Percentiles rank a stretch among this genome's conserved stretches.
Conservation (phyloP, 345 rosid genomes). For the Tarenaya hassleriana region DNA sequence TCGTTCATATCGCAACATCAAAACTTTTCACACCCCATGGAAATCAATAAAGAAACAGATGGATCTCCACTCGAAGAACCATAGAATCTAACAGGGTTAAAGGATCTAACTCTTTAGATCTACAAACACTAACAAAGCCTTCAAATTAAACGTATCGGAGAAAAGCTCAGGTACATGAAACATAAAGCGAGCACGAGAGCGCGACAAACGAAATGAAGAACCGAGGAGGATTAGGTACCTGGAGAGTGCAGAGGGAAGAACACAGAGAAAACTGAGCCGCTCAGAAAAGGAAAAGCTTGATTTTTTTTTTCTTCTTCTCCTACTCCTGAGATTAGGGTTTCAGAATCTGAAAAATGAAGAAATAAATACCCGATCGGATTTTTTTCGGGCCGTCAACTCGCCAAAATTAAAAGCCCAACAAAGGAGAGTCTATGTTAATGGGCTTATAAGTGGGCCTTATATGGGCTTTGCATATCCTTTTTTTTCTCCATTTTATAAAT, state of each 20-base stretch:
- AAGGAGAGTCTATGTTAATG: too few species aligned
- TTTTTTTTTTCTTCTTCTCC: neutral
- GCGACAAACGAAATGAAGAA: neutral
- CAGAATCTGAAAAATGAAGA: conserved; percentile 9
- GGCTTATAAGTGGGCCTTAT: too few species aligned
- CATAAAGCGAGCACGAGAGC: too few species aligned
- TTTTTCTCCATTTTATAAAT: too few species aligned
- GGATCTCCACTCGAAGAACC: neutral
- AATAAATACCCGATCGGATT: neutral
- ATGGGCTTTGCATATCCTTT: too few species aligned
- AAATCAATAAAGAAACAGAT: neutral
- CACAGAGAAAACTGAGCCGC: neutral
- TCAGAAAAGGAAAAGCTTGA: neutral
- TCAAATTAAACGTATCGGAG: conserved; percentile 13
- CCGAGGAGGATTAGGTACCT: conserved; percentile 8
- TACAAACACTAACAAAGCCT: neutral
- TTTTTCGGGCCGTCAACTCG: neutral
- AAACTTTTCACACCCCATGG: neutral
- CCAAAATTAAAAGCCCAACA: too few species aligned
- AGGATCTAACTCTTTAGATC: neutral
- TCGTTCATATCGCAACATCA: neutral
- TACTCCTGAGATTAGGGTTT: conserved; percentile 21
- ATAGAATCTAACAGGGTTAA: neutral
- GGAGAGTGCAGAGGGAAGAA: conserved; percentile 2
- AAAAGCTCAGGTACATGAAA: neutral